Conservation (phyloP, 495 filamentous ascomycete genomes). For the Pyronema domesticum region DNA sequence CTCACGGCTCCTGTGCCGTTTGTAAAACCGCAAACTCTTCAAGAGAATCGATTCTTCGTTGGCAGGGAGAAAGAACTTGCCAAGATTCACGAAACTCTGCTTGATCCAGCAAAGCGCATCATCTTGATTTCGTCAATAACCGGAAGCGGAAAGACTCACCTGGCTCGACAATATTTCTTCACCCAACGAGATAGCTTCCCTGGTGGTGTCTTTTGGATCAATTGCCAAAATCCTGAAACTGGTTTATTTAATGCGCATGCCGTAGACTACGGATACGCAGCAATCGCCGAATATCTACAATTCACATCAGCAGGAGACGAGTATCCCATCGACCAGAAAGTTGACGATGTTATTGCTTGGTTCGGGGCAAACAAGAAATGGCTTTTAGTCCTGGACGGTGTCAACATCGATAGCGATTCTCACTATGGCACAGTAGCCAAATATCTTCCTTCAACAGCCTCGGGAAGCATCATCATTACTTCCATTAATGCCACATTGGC, state of each 20-base stretch:
- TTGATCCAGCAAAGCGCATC: conserved; percentile 43
- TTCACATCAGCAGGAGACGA: conserved; percentile 1
- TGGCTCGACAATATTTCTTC: conserved; percentile 69
- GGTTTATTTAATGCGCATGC: conserved; percentile 12
- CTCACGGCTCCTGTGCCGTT: not conserved
- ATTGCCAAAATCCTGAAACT: conserved; percentile 32
- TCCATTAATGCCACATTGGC: conserved; percentile 63
- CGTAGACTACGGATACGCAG: conserved; percentile 51
- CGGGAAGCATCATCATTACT: conserved; percentile 60
- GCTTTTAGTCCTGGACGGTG: conserved; percentile 60
- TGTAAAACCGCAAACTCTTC: conserved; percentile 56
- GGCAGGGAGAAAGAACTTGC: conserved; percentile 54
- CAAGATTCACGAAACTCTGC: conserved; percentile 49
- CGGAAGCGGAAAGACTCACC: conserved; percentile 65
- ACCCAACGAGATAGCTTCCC: conserved; percentile 45
- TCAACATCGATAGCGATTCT: conserved; percentile 43
- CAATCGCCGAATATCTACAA: conserved; percentile 50
- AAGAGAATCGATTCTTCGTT: conserved; percentile 59
- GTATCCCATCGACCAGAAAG: not conserved
- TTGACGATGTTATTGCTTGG: conserved; percentile 42
- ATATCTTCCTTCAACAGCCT: conserved; percentile 51
- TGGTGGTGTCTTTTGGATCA: conserved; percentile 68
- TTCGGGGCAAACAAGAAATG: conserved; percentile 51
- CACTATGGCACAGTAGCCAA: conserved; percentile 40
- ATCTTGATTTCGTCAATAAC: conserved; percentile 56